Base-by-base conservation (phyloP, 2,329 filamentous ascomycete species). In the Colletotrichum shisoi region DNA sequence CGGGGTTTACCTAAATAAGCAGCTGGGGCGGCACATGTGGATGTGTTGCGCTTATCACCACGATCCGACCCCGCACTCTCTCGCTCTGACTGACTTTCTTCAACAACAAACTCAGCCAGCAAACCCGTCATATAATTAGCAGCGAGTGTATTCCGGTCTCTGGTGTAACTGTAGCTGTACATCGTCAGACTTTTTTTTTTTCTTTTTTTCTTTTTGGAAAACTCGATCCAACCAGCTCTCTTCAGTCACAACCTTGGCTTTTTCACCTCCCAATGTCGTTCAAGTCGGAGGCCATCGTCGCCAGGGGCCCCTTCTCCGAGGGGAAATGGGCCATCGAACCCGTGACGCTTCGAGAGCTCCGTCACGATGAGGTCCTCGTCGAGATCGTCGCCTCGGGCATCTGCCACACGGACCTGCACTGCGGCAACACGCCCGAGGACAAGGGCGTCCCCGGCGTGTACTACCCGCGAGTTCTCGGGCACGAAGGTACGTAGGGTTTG, bases 361-460 rank as follows among this genome's bases (percentile, higher is more conserved):
- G 61, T 24, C 31, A 45, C 24, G 80, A 83, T 37, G 84, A 87
- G 72, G 73, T 86, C 2, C 74, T 86, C 2, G 80, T 87, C 3
- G 81, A 84, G 48, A 82, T 87, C 65, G 76, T 85, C 1, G 83
- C 84, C 0, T 81, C 81, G 0, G 84, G 85, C 0, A 80, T 87
- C 57, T 87, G 85, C 68, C 85, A 87, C 66, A 84, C 84, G 0
- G 85, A 87, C 69, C 71, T 85, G 11, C 73, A 81, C 34, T 79
- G 84, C 58, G 82, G 80, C 2, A 76, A 79, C 9, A 75, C 72
- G 0, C 63, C 52, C 2, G 61, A 51, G 13, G 56, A 68, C 15
- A 40, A 53, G 3, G 61, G 65, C 5, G 65, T 68, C 21, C 65
- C 65, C 4, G 65, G 61, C 13, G 65, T 68, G 4, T 68, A 65